Percentiles rank a stretch among this genome's conserved stretches.
Evolutionary conservation across 169 alveolate genomes (phyloP).

Genomic region (Cryptosporidium andersoni): DNA sequence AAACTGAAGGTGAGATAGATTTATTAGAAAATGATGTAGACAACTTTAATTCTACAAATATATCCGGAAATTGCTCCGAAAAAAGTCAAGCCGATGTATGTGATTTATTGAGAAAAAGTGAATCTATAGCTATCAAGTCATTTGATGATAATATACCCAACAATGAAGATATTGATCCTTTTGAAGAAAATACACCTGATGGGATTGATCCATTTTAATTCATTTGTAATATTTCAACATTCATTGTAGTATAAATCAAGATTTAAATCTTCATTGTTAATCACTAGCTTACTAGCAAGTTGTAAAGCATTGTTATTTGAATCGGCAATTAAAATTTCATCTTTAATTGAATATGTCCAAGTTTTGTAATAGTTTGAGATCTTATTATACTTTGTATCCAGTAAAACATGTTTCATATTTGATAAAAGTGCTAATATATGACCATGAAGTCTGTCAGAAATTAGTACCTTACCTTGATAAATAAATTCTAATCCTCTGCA

Average conservation of each 20-base stretch:
- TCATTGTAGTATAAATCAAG: not conserved
- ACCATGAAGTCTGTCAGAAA: constrained; percentile 69
- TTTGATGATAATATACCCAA: not conserved
- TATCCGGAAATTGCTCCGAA: not conserved
- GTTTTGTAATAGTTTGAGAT: constrained; percentile 49
- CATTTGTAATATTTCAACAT: not conserved
- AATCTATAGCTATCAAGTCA: not conserved
- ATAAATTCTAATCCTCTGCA: constrained; percentile 60
- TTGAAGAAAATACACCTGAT: constrained; percentile 16
- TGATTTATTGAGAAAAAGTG: not conserved
- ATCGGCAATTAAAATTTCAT: constrained; percentile 14
- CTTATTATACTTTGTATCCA: constrained; percentile 59
- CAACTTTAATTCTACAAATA: not conserved
- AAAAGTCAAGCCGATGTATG: not conserved
- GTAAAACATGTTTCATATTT: constrained; percentile 43
- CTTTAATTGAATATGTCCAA: constrained; percentile 39
- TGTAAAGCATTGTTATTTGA: constrained; percentile 46
- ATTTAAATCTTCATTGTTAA: not conserved
- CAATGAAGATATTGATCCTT: constrained; percentile 32
- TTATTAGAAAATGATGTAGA: not conserved
- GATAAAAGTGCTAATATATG: constrained; percentile 61
- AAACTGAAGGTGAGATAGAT: not conserved
- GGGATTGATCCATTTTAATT: constrained; percentile 10
- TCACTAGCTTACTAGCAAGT: constrained; percentile 5
- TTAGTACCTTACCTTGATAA: constrained; percentile 50